Base-by-base conservation (phyloP, 2,329 filamentous ascomycete genomes). In the Shiraia sp. region DNA sequence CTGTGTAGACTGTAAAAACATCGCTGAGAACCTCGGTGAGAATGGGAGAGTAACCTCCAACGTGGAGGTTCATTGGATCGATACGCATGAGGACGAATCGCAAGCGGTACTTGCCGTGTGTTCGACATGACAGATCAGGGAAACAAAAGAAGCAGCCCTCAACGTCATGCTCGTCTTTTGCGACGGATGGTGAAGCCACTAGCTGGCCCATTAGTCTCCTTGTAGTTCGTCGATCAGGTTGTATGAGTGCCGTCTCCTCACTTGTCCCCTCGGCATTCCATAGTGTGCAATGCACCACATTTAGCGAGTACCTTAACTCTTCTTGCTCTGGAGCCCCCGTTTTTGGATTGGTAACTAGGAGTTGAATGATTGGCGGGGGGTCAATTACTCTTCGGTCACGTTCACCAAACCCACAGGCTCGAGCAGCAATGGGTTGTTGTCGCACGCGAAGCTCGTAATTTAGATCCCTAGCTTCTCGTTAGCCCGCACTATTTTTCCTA, bases 61-160 rank as follows among this genome's bases (percentile, higher is more conserved):
- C 77, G 10, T 73, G 72, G 67, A 82, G 79, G 33, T 74, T 73
- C 25, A 70, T 70, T 2, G 84, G 83, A 51, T 90, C 83, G 29
- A 92, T 79, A 46, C 87, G 80, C 60, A 90, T 81, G 15, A 92
- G 75, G 26, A 81, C 81, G 65, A 93, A 92, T 32, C 81, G 82
- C 40, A 93, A 77, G 13, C 86, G 78, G 66, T 88, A 93, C n/a
- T 75, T 75, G 14, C 88, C 88, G 1, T 88, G 83, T 0, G 86
- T 90, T 24, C 88, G 81, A 63, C 87, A 90, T 3, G 86, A 90
- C 14, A 93, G 75, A 62, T 93, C 88, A 0, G 87, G 86, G 63
- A 93, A 93, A 64, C 87, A 89, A 68, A 92, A 93, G 74, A 92
- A 93, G 60, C 86, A 90, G 1, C 88, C 88, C 49, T 90, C 85